These are phyloP conservation scores for Candolleomyces aberdarensis DNA, from an alignment of 768 basidiomycete species.

Conservation along the genomic window DNA sequence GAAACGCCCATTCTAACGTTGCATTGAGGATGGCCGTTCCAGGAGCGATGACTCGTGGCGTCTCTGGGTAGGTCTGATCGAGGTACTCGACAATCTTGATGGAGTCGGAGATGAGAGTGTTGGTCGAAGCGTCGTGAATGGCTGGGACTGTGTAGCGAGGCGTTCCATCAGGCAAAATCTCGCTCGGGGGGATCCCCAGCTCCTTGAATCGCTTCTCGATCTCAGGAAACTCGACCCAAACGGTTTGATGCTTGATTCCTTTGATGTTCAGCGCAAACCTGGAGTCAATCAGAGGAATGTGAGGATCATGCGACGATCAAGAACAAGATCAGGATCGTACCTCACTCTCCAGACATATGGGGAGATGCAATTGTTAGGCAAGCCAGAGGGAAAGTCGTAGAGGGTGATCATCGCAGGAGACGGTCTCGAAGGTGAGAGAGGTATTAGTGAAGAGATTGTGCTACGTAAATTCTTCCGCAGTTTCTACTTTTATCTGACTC, in stretches of 20 bases:
- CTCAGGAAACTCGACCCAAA: conserved; percentile 6
- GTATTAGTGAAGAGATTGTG: too few relatives aligned
- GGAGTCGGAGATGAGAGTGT: conserved; percentile 8
- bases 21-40: neutral
- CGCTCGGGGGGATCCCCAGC: neutral
- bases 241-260: neutral
- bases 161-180: neutral
- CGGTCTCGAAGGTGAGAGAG: neutral
- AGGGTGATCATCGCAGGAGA: conserved; percentile 23
- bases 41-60: conserved; percentile 9
- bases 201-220: conserved; percentile 4
- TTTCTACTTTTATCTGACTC: too few relatives aligned
- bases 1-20: neutral
- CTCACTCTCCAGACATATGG: conserved; percentile 34
- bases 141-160: conserved; percentile 8
- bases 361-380: conserved; percentile 28
- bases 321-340: conserved; percentile 13
- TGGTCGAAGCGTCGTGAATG: conserved; percentile 7
- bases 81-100: conserved; percentile 11
- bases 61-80: conserved; percentile 9
- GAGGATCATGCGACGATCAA: neutral
- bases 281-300: neutral
- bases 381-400: conserved; percentile 36
- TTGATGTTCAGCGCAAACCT: conserved; percentile 19
- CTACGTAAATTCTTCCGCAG: too few relatives aligned